Percentiles rank a stretch among this genome's conserved stretches.
Conservation (phyloP, 2,329 filamentous ascomycete species). For the Rhinocladiella mackenziei region DNA sequence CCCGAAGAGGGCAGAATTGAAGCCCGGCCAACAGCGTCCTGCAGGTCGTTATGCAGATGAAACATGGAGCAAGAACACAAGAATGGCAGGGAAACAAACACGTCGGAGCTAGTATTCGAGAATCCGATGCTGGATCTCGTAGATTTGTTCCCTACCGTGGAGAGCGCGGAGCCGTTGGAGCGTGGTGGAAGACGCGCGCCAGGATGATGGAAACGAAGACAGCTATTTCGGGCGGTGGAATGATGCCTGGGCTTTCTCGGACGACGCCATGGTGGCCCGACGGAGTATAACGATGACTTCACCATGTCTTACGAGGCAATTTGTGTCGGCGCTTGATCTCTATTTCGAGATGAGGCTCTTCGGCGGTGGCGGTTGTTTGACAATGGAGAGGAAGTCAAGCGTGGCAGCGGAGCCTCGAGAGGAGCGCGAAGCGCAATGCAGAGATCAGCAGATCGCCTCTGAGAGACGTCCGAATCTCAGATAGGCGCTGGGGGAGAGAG, state of each 20-base stretch:
- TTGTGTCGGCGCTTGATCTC: constrained; percentile 25
- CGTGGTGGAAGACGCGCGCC: constrained; percentile 22
- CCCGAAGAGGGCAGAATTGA: constrained; percentile 16
- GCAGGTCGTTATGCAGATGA: constrained; percentile 24
- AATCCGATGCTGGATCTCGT: constrained; percentile 22
- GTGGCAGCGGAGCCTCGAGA: constrained; percentile 3
- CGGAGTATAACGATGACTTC: constrained; percentile 18
- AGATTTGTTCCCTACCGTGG: constrained; percentile 11
- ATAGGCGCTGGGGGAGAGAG: constrained; percentile 16
- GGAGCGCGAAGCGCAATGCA: constrained; percentile 20
- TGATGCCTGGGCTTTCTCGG: constrained; percentile 7
- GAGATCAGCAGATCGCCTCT: constrained; percentile 7
- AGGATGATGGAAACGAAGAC: constrained; percentile 23
- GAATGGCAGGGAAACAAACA: constrained; percentile 23
- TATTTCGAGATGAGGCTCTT: constrained; percentile 24
- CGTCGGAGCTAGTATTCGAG: constrained; percentile 18
- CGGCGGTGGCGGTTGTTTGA: constrained; percentile 27
- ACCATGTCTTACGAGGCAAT: constrained; percentile 25
- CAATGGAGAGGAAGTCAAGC: constrained; percentile 17
- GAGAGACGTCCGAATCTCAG: constrained; percentile 7
- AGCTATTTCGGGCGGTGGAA: constrained; percentile 23
- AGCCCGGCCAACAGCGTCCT: constrained; percentile 24
- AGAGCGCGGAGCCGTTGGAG: constrained; percentile 19
- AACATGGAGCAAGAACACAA: constrained; percentile 23
- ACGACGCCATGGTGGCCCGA: constrained; percentile 11